phyloP scores from a whole-genome alignment of 257 asterid genomes.

The Mitragyna speciosa region DNA sequence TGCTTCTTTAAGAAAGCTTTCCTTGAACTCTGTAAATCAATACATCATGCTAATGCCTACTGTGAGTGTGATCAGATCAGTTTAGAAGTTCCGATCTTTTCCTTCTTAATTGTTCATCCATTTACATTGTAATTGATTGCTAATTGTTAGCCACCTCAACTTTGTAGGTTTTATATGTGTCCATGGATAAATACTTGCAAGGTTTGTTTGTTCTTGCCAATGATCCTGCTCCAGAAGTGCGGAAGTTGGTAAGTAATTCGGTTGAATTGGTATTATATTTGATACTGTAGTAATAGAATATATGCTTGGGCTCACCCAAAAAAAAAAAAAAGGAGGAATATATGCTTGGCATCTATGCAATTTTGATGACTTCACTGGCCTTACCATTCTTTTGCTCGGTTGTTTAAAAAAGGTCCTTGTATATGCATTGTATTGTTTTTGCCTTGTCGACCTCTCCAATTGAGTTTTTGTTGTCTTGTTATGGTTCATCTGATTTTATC shows the following conservation, averaged over 20 bases:
- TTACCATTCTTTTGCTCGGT: neutral
- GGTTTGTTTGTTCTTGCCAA: slow-evolving; percentile 90
- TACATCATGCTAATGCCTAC: slow-evolving; percentile 93
- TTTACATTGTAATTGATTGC: neutral
- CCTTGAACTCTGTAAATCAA: slow-evolving; percentile 88
- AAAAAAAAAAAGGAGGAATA: neutral
- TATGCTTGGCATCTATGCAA: neutral
- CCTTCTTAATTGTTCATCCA: slow-evolving; percentile 3
- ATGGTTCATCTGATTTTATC: neutral
- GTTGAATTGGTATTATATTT: neutral
- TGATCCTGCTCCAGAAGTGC: slow-evolving; percentile 78
- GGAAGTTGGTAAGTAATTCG: slow-evolving; percentile 73
- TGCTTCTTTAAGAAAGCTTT: slow-evolving; percentile 70
- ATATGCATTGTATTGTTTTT: neutral
- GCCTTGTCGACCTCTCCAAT: too few relatives aligned
- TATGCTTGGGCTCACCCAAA: neutral
- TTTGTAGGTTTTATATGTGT: slow-evolving; percentile 58
- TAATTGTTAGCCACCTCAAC: slow-evolving; percentile 6
- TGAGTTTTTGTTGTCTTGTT: neutral
- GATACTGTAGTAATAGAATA: neutral
- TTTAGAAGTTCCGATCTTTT: slow-evolving; percentile 17
- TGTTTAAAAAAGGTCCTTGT: neutral
- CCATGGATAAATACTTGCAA: slow-evolving; percentile 89
- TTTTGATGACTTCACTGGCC: neutral
- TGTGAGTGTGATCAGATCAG: slow-evolving; percentile 43